A percentile compares a stretch with the other conserved stretches of the same genome.
These are phyloP conservation scores for Drechslerella dactyloides DNA, from an alignment of 2,329 filamentous ascomycete species.

Conservation along the genomic window DNA sequence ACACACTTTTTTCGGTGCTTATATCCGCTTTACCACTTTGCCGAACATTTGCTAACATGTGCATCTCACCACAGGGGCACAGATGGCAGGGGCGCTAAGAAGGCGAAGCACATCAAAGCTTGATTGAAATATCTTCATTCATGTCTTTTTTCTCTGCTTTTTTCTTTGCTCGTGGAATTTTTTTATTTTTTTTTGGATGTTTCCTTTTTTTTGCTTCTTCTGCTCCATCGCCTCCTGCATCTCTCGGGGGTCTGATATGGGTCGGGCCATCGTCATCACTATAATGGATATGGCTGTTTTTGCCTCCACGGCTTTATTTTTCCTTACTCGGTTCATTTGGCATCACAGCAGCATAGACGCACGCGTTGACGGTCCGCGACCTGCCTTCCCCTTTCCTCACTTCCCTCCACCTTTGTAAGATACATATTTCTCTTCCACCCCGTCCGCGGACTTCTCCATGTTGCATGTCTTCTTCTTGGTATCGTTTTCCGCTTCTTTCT, in stretches of 20 bases:
- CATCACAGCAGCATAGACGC: background rate
- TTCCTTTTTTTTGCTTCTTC: no score
- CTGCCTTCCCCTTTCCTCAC: background rate
- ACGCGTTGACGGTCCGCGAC: background rate
- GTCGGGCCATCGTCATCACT: no score
- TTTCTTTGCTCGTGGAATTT: background rate
- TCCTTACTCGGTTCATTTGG: background rate
- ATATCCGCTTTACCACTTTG: slow-evolving; percentile 8
- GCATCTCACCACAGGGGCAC: slow-evolving; percentile 18
- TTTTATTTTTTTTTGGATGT: background rate
- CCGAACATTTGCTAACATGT: slow-evolving; percentile 13
- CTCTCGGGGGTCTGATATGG: no score
- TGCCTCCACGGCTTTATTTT: no score
- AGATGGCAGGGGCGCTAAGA: slow-evolving; percentile 32
- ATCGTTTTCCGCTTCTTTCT: background rate
- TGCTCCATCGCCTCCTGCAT: no score
- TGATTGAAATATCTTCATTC: slow-evolving; percentile 17
- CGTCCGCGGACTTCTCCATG: no score
- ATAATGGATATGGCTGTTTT: no score
- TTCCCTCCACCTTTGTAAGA: background rate
- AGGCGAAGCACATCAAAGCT: slow-evolving; percentile 31
- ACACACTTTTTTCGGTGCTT: background rate
- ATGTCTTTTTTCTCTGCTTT: background rate
- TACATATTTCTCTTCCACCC: background rate
- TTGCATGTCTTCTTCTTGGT: no score